A percentile compares a stretch with the other conserved stretches of the same genome.
These are phyloP conservation scores for Polytrichum formosum DNA, from an alignment of 225 moss, liverwort and hornwort genomes.

Conservation along the genomic window DNA sequence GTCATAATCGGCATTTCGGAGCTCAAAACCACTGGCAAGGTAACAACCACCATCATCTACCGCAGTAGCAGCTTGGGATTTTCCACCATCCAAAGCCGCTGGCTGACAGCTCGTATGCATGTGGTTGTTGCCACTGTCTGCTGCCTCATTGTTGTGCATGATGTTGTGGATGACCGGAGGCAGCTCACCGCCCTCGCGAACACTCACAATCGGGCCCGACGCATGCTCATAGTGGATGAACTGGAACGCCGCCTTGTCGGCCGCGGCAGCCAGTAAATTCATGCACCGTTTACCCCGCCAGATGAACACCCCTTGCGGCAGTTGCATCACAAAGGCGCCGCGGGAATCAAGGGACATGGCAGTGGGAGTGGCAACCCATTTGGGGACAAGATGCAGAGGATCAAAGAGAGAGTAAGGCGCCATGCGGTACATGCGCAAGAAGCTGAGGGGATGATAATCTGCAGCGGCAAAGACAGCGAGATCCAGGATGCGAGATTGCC, in stretches of 20 bases:
- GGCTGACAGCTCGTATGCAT: too few relatives aligned
- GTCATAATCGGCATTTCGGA: conserved; percentile 28
- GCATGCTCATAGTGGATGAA: conserved; percentile 83
- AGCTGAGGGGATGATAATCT: conserved; percentile 10
- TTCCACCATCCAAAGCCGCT: too few relatives aligned
- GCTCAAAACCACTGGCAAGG: conserved; percentile 3
- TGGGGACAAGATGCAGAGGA: conserved; percentile 80
- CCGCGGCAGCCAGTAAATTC: conserved; percentile 47
- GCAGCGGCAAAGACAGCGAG: not conserved
- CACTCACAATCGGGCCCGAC: conserved; percentile 46
- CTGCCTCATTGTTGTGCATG: conserved; percentile 18
- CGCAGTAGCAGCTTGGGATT: too few relatives aligned
- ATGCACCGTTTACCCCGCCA: conserved; percentile 69
- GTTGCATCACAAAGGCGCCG: conserved; percentile 75
- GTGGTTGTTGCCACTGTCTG: too few relatives aligned
- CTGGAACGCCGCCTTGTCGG: conserved; percentile 82
- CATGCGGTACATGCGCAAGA: conserved; percentile 62
- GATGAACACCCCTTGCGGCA: conserved; percentile 68
- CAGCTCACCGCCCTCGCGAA: conserved; percentile 64
- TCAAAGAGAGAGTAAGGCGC: conserved; percentile 79
- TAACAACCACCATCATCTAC: too few relatives aligned
- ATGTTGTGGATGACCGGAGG: conserved; percentile 52
- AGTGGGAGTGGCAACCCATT: conserved; percentile 43
- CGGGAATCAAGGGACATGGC: conserved; percentile 64
- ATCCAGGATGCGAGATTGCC: conserved; percentile 63